These are phyloP conservation scores for Neoascochyta sp. DNA, from an alignment of 2,329 filamentous ascomycete genomes.

Conservation along the genomic window DNA sequence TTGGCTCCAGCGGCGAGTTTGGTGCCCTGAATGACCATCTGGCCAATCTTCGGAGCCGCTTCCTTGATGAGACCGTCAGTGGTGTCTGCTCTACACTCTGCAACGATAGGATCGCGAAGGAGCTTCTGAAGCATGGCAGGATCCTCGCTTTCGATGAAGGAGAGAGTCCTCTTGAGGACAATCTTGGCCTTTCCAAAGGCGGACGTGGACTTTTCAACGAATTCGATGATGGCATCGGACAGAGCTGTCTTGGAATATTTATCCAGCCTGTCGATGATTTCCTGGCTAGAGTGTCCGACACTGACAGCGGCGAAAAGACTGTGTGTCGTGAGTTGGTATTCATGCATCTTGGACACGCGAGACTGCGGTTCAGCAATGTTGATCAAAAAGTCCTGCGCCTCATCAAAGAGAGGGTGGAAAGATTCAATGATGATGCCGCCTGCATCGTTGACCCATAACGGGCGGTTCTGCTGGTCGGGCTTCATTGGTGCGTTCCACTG, in stretches of 20 bases:
- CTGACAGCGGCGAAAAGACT: conserved; percentile 94
- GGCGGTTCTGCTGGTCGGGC: conserved; percentile 81
- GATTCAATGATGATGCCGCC: conserved; percentile 90
- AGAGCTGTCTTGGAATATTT: conserved; percentile 84
- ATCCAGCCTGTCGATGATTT: conserved; percentile 87
- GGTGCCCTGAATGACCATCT: conserved; percentile 88
- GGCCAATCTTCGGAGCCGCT: conserved; percentile 79
- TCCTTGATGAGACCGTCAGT: conserved; percentile 71
- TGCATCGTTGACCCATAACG: conserved; percentile 87
- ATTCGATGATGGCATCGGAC: conserved; percentile 73
- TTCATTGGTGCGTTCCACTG: conserved; percentile 81
- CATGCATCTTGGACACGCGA: conserved; percentile 84
- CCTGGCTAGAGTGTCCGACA: conserved; percentile 81
- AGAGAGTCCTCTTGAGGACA: conserved; percentile 89
- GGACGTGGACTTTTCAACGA: conserved; percentile 77
- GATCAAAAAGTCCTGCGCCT: conserved; percentile 91
- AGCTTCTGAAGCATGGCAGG: conserved; percentile 80
- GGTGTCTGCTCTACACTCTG: conserved; percentile 70
- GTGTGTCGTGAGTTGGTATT: conserved; percentile 87
- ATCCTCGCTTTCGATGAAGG: conserved; percentile 90
- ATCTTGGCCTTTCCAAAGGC: conserved; percentile 95
- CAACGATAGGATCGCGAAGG: conserved; percentile 80
- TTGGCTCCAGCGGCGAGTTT: conserved; percentile 86
- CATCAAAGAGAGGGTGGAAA: conserved; percentile 80
- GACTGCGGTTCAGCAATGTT: conserved; percentile 93